Percentiles rank a stretch among this genome's conserved stretches.
Conservation (phyloP, 106 monocot genomes). For the Agapanthus africanus region DNA sequence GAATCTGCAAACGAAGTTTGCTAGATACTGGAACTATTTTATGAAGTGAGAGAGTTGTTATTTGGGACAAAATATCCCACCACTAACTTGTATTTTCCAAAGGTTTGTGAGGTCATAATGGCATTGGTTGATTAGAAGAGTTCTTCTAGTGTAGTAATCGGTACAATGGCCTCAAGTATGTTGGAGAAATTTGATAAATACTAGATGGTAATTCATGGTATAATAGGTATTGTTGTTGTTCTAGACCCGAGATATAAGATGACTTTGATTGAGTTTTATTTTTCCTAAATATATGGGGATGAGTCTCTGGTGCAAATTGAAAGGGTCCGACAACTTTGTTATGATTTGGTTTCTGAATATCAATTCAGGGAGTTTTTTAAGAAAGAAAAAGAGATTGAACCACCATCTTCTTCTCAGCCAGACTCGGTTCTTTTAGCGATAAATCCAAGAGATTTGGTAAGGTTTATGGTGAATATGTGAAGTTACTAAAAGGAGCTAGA, state of each 20-base stretch:
- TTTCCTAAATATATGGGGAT: too few species aligned
- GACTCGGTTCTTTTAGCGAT: too few species aligned
- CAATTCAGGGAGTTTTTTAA: too few species aligned
- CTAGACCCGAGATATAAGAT: constrained; percentile 25
- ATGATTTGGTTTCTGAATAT: constrained; percentile 11
- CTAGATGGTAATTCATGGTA: constrained; percentile 11
- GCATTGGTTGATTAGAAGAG: neutral
- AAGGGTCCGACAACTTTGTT: neutral
- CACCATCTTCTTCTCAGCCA: too few species aligned
- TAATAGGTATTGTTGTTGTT: constrained; percentile 13
- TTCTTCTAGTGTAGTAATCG: neutral
- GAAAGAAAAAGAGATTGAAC: too few species aligned
- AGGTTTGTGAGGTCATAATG: constrained; percentile 9
- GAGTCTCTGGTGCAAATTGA: neutral
- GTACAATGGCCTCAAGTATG: constrained; percentile 14
- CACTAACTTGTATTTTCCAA: too few species aligned
- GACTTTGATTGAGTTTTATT: constrained; percentile 8
- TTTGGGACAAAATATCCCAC: too few species aligned
- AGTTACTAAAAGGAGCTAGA: too few species aligned
- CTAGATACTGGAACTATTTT: constrained; percentile 6
- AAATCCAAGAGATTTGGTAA: too few species aligned
- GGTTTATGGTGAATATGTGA: too few species aligned
- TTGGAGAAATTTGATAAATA: constrained; percentile 27
- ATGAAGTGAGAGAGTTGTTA: neutral
- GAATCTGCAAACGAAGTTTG: constrained; percentile 5